Base-by-base conservation (phyloP, 2,329 filamentous ascomycete species). In the Trichoderma oligosporum region DNA sequence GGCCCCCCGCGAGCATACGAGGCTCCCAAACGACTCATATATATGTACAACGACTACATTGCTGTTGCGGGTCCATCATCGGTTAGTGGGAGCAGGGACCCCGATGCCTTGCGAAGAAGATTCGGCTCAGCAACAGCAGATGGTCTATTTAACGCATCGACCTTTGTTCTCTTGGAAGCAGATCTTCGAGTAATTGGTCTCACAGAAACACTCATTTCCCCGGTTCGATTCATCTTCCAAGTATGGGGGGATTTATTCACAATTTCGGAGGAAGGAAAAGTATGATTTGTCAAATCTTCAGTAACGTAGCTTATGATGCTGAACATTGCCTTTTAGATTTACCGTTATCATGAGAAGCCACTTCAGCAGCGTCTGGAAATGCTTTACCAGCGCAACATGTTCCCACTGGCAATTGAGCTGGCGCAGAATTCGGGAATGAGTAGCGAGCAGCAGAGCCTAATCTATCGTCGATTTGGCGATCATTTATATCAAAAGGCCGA, bases 401-500 rank as follows among this genome's bases (percentile, higher is more conserved):
- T 93, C 66, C 86, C 93, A 1, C 76, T 96, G 47, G 94, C 94
- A 1, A 94, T 97, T 63, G 95, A 93, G 65, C 78, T 99, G 57
- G 94, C 94, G 0, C 91, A 95, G 66, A 96, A 95, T 71, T 86
- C 87, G 8, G 89, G 91, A 1, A 81, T 97, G 66, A 89, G 92
- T 70, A 74, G 77, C 2, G 78, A 86, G 45, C 90, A 97, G 70
- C 90, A 96, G 65, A 97, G 95, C 66, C 78, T 89, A 58, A 99
- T 99, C 58, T 95, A 93, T 68, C 86, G 93, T 58, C 92, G 87
- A 69, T 97, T 96, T 71, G 94, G 93, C 11, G 94, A 99, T 69
- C 89, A 93, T 66, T 74, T 97, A 3, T 97, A 99, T 67, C 90
- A 95, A 63, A 96, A 96, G 67, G 91, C 89, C 4, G 92, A 97